These are phyloP conservation scores for Cordia subcordata DNA, from an alignment of 257 asterid species.

Conservation along the genomic window DNA sequence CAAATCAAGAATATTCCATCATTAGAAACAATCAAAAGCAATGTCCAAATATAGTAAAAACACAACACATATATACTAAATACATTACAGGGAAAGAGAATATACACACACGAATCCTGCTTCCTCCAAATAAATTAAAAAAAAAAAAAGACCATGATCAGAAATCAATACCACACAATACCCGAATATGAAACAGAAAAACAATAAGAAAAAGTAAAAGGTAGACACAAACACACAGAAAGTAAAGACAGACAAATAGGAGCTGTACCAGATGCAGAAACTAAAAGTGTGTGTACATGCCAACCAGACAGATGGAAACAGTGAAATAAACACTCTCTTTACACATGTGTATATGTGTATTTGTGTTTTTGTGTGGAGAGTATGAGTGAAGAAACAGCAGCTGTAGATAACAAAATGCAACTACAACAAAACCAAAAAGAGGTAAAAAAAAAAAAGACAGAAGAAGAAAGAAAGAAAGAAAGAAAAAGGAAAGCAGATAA, in stretches of 20 bases:
- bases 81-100: neutral
- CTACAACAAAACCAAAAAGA: too few species aligned
- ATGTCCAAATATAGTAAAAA: neutral
- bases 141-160: too few species aligned
- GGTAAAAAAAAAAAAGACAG: neutral
- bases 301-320: neutral
- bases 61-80: neutral
- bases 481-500: neutral
- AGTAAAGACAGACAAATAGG: neutral
- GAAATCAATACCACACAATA: too few species aligned
- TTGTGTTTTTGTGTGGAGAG: neutral
- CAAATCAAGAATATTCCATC: constrained; percentile 11
- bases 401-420: neutral
- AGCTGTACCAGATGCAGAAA: neutral
- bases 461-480: too few species aligned
- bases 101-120: neutral
- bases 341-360: neutral
- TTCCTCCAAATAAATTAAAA: too few species aligned
- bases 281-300: neutral
- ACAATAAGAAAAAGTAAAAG: too few species aligned
- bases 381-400: neutral
- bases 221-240: too few species aligned
- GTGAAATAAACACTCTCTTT: neutral
- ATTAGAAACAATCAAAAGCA: neutral
- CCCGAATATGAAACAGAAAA: too few species aligned